Evolutionary conservation across 306 rosid species (phyloP), one percentile per base, ranked within the genome.

Genomic region (Cicer bijugum): DNA sequence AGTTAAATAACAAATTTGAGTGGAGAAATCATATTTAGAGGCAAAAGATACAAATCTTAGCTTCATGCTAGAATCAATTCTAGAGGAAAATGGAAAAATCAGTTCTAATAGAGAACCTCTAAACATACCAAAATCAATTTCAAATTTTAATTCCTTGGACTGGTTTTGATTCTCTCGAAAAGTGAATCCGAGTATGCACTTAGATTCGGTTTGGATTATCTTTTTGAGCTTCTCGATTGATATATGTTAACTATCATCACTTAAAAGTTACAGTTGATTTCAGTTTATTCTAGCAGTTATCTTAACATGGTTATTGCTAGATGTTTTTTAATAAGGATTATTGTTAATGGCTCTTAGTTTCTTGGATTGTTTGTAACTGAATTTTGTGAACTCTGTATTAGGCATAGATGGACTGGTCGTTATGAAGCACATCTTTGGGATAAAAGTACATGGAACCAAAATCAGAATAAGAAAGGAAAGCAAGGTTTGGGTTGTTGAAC

Each of bases 401-500:
- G 99, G 87, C 99, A 95, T 94, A 91, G 99, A 80, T 94, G 99
- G 99, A 94, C 99, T 7, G 99, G 99, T 72, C 99, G 99, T 47
- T 94, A 94, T 64, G 99, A 95, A 77, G 99, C 99, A 60, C 99
- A 95, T 82, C 99, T 95, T 40, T 95, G 99, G 99, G 99, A 95
- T 84, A 95, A 95, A 78, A 95, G 96, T 72, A 95, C 97, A 20
- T 95, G 99, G 99, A 95, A 95, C 53, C 99, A 95, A 72, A 95
- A 95, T 79, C 99, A 95, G 88, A 95, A 95, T 71, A 95, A 95
- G 85, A 95, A 95, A 86, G 99, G 99, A 79, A 95, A 95, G 74
- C 99, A 95, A 90, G 99, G 99, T 94, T 61, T 12, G 79, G 33
- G 9, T 37, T 65, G 33, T 47, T 64, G 23, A 62, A 14, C 52